A percentile compares a stretch with the other conserved stretches of the same genome.
phyloP scores from a whole-genome alignment of 1,284 basidiomycete species.

The Austropuccinia psidii region DNA sequence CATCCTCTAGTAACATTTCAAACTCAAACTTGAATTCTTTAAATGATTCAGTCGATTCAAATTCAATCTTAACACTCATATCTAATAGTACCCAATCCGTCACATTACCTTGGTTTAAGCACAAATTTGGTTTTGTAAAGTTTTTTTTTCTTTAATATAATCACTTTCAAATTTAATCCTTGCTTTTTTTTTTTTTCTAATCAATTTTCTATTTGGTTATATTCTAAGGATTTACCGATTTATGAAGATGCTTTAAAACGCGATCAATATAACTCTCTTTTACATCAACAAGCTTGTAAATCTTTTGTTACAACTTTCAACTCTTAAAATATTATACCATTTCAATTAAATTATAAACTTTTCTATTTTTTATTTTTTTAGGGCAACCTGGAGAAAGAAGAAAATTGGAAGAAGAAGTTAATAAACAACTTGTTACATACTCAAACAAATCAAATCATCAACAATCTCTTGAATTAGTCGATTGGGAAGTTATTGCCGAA shows the following conservation, averaged over 20 bases:
- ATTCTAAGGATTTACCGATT: conserved; percentile 12
- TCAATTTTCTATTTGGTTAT: neutral
- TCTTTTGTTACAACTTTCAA: neutral
- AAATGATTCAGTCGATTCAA: too few species aligned
- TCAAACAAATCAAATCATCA: neutral
- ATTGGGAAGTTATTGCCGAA: neutral
- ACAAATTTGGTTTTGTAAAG: conserved; percentile 15
- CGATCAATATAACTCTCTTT: conserved; percentile 14
- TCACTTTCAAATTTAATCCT: neutral
- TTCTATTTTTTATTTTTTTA: neutral
- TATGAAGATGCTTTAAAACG: conserved; percentile 9
- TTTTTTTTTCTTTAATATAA: neutral
- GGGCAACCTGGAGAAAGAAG: conserved; percentile 24
- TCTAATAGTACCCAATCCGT: neutral
- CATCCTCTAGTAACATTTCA: neutral
- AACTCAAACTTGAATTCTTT: neutral
- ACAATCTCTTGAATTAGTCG: neutral
- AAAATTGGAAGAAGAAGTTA: conserved; percentile 26
- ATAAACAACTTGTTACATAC: neutral
- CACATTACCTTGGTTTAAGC: conserved; percentile 26
- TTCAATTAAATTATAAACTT: neutral
- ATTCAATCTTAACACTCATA: neutral
- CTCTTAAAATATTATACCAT: neutral
- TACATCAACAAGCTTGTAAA: conserved; percentile 31
- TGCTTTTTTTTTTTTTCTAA: neutral